Percentiles rank a stretch among this genome's conserved stretches.
These are phyloP conservation scores for Lichtheimia ramosa DNA, from an alignment of 371 early-diverging fungal genomes.

Conservation along the genomic window DNA sequence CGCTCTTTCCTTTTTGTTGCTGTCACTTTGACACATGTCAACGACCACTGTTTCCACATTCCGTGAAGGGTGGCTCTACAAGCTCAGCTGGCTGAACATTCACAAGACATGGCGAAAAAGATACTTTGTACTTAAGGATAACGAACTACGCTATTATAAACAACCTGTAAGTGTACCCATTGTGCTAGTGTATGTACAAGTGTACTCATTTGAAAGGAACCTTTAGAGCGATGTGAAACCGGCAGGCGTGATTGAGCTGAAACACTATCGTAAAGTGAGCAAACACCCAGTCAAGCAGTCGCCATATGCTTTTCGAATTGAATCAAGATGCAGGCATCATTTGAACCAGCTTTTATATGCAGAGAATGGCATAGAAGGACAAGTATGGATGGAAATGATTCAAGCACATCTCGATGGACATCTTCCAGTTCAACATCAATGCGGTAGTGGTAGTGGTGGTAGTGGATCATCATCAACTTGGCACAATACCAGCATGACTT, in stretches of 20 bases:
- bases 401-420: slow-evolving; percentile 6
- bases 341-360: slow-evolving; percentile 20
- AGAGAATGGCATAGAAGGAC: slow-evolving; percentile 11
- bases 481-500: slow-evolving; percentile 15
- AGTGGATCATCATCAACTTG: too few relatives aligned
- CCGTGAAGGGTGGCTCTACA: slow-evolving; percentile 19
- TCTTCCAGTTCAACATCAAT: slow-evolving; percentile 1
- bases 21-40: too few relatives aligned
- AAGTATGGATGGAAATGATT: slow-evolving; percentile 14
- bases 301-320: slow-evolving; percentile 14
- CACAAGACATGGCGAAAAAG: slow-evolving; percentile 16
- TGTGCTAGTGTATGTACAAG: too few relatives aligned
- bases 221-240: slow-evolving; percentile 21
- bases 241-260: slow-evolving; percentile 19
- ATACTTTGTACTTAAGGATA: slow-evolving; percentile 15
- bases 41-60: too few relatives aligned
- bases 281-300: slow-evolving; percentile 9
- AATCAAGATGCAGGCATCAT: slow-evolving; percentile 20
- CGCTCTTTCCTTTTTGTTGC: too few relatives aligned
- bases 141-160: slow-evolving; percentile 25
- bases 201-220: too few relatives aligned
- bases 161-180: slow-evolving; percentile 9
- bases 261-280: slow-evolving; percentile 12
- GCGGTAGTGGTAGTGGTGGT: not conserved
- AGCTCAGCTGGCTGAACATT: slow-evolving; percentile 12